Base-by-base conservation (phyloP, 1,139 yeast species). In the Geotrichum europaeum region DNA sequence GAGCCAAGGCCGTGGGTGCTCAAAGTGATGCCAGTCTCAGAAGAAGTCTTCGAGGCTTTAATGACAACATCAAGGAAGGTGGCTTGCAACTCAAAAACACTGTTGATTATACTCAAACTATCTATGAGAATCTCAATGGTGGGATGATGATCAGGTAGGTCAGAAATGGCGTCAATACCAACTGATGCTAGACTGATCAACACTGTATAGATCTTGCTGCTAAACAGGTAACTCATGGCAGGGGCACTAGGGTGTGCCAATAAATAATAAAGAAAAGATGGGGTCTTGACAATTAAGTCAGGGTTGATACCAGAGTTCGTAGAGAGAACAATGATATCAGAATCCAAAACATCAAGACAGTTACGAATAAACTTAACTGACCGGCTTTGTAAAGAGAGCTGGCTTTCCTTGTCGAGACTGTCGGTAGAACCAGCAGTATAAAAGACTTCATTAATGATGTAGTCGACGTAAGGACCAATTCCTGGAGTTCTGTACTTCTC, bases 381-480 rank as follows among this genome's bases (percentile, higher is more conserved):
- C 0, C 81, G 78, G 3, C 73, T 66, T 67, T 87, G 92, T 22
- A 91, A 70, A 1, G 77, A 73, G 6, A 75, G 68, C 43, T 82
- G 84, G 0, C 73, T 73, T 5, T 59, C 61, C 1, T 71, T 56
- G 15, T 78, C 69, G 28, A 69, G 71, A 4, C 76, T 65, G n/a
- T 60, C 59, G 0, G 66, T 66, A 9, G 75, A 67, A 2, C 69
- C 65, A 0, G 82, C 73, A 2, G 77, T 79, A 20, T 80, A 81
- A 66, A 92, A 83, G 0, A 90, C 83, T 52, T 87, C 88, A n/a
- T 79, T 74, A 50, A 88, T 72, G 30, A 90, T 71, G 67, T 83
- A 90, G 62, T 89, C 95, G 59, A 89, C 75, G 67, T 91, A 92
- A 3, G 96, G 92, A 84, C 92, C 84, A 12, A 90, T 74, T 2